phyloP scores from a whole-genome alignment of 305 asterid genomes.

The Fraxinus baroniana region DNA sequence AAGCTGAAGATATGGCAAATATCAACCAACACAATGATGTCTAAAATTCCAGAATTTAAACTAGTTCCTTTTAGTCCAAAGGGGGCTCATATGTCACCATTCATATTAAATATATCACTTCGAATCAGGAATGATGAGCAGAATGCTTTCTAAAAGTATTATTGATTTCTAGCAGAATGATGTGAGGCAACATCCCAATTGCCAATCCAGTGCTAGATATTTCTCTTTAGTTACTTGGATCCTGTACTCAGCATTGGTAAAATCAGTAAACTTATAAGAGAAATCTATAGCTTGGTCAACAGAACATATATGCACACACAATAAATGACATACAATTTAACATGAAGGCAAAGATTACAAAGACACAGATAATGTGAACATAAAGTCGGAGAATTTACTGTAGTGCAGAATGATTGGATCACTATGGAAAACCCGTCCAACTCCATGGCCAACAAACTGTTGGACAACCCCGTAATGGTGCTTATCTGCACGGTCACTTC shows the following conservation, averaged over 20 bases:
- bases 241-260: background rate
- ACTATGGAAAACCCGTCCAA: slow-evolving; percentile 85
- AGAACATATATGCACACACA: background rate
- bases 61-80: background rate
- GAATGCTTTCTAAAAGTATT: background rate
- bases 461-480: slow-evolving; percentile 76
- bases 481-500: slow-evolving; percentile 85
- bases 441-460: slow-evolving; percentile 97
- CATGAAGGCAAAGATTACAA: slow-evolving; percentile 9
- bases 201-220: background rate
- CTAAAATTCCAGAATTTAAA: background rate
- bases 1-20: background rate
- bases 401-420: slow-evolving; percentile 87
- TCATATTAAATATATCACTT: background rate
- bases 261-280: background rate
- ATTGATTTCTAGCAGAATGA: background rate
- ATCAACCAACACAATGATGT: background rate
- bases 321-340: background rate
- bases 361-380: slow-evolving; percentile 10
- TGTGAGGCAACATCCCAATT: background rate
- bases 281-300: slow-evolving; percentile 2
- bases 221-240: background rate
- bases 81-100: background rate
- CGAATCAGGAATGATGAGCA: background rate
- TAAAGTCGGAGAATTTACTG: slow-evolving; percentile 50